A percentile compares a stretch with the other conserved stretches of the same genome.
Conservation (phyloP, 805 yeast species). For the Pachysolen tannophilus region DNA sequence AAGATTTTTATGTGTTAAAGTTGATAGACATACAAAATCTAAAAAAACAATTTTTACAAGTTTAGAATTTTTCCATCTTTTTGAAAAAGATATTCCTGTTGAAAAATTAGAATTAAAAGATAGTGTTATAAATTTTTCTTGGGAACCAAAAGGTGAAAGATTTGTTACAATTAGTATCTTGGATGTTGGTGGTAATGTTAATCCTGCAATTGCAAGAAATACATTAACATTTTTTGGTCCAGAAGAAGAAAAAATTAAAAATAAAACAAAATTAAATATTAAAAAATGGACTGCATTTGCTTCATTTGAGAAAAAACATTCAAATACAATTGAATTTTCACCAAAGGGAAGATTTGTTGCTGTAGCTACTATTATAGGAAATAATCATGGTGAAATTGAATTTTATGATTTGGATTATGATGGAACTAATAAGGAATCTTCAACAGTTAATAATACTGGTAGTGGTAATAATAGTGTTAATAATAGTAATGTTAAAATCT, state of each 20-base stretch:
- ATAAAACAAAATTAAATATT: constrained; percentile 36
- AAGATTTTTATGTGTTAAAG: constrained; percentile 81
- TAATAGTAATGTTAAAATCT: constrained; percentile 37
- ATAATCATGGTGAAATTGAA: constrained; percentile 53
- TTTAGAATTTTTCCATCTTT: constrained; percentile 81
- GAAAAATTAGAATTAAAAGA: constrained; percentile 92
- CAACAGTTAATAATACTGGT: constrained; percentile 23
- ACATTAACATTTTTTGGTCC: constrained; percentile 75
- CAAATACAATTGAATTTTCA: constrained; percentile 76
- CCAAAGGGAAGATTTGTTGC: constrained; percentile 87
- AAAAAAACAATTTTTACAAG: constrained; percentile 87
- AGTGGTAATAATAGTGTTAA: constrained; percentile 33
- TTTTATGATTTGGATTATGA: constrained; percentile 84
- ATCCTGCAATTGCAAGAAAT: constrained; percentile 61
- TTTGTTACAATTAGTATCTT: constrained; percentile 69
- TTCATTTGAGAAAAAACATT: constrained; percentile 52
- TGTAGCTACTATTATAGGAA: constrained; percentile 35
- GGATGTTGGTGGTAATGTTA: constrained; percentile 42
- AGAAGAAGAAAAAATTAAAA: constrained; percentile 39
- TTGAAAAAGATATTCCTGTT: constrained; percentile 88
- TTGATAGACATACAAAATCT: constrained; percentile 94
- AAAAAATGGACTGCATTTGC: constrained; percentile 45
- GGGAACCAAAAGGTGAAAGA: constrained; percentile 94
- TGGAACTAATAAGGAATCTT: constrained; percentile 38
- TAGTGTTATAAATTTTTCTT: constrained; percentile 76